Evolutionary conservation across 75 land plant genomes (phyloP).

Genomic region (Selaginella tamariscina): DNA sequence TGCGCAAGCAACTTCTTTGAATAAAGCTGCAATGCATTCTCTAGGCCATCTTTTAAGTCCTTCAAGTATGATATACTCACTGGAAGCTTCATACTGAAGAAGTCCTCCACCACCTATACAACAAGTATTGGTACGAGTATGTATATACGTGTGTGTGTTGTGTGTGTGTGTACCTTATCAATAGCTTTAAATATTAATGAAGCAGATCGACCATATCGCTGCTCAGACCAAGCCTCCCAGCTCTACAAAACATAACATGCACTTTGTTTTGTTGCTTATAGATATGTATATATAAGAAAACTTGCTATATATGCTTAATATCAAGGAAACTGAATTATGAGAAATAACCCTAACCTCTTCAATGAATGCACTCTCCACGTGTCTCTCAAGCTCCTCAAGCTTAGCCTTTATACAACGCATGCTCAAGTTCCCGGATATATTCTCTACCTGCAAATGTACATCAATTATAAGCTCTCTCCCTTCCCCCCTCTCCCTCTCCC

Average conservation of each 20-base stretch:
- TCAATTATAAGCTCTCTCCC: background rate
- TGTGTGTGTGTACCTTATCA: conserved; percentile 51
- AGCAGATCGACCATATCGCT: conserved; percentile 81
- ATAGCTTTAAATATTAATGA: conserved; percentile 87
- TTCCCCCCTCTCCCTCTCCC: too few relatives aligned
- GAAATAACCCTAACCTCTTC: conserved; percentile 60
- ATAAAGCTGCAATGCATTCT: conserved; percentile 79
- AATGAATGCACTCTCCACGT: conserved; percentile 65
- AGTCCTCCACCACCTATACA: conserved; percentile 79
- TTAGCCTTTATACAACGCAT: conserved; percentile 89
- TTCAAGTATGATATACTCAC: conserved; percentile 60
- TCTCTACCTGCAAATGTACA: background rate
- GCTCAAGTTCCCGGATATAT: conserved; percentile 30
- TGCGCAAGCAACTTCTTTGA: conserved; percentile 43
- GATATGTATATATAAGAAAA: too few relatives aligned
- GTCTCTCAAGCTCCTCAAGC: conserved; percentile 48
- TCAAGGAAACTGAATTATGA: too few relatives aligned
- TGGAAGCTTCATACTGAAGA: conserved; percentile 74
- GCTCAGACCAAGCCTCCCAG: conserved; percentile 82
- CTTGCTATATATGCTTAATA: too few relatives aligned
- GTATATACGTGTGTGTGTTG: too few relatives aligned
- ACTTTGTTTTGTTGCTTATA: background rate
- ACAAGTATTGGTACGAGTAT: background rate
- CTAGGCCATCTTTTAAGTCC: conserved; percentile 63
- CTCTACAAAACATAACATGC: conserved; percentile 28